phyloP scores from a whole-genome alignment of 805 yeast species.

The Saccharomycopsis javanensis region DNA sequence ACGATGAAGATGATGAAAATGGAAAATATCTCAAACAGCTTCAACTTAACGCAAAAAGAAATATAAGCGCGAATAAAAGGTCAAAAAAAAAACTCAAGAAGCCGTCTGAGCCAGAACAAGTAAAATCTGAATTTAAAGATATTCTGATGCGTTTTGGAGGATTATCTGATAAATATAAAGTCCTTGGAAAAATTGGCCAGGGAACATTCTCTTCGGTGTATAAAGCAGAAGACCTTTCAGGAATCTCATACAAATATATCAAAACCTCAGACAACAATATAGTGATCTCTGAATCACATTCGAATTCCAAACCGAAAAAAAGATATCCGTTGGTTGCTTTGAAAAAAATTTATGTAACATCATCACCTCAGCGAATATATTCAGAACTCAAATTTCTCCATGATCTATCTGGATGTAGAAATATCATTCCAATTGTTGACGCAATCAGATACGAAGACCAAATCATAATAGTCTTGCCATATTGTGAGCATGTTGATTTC shows the following conservation, averaged over 20 bases:
- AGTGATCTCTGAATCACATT: background rate
- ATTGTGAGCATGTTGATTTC: conserved; percentile 83
- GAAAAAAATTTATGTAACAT: conserved; percentile 88
- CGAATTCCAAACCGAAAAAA: conserved; percentile 3
- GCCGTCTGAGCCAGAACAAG: background rate
- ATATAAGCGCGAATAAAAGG: background rate
- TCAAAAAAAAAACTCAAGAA: background rate
- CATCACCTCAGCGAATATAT: conserved; percentile 84
- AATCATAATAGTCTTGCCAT: conserved; percentile 86
- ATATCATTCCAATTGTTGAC: conserved; percentile 84
- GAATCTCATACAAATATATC: conserved; percentile 39
- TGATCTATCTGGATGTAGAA: conserved; percentile 52
- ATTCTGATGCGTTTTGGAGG: conserved; percentile 7
- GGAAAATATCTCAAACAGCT: background rate
- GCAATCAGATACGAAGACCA: conserved; percentile 85
- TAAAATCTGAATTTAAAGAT: conserved; percentile 5
- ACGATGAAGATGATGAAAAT: background rate
- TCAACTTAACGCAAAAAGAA: background rate
- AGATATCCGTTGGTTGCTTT: conserved; percentile 52
- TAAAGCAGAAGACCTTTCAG: conserved; percentile 47
- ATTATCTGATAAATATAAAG: conserved; percentile 22
- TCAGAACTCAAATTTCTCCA: conserved; percentile 78
- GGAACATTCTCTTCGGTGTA: conserved; percentile 90
- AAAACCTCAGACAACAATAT: background rate
- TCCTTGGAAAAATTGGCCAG: conserved; percentile 48